Evolutionary conservation across 2,329 filamentous ascomycete genomes (phyloP).

Genomic region (Sporothrix globosa): DNA sequence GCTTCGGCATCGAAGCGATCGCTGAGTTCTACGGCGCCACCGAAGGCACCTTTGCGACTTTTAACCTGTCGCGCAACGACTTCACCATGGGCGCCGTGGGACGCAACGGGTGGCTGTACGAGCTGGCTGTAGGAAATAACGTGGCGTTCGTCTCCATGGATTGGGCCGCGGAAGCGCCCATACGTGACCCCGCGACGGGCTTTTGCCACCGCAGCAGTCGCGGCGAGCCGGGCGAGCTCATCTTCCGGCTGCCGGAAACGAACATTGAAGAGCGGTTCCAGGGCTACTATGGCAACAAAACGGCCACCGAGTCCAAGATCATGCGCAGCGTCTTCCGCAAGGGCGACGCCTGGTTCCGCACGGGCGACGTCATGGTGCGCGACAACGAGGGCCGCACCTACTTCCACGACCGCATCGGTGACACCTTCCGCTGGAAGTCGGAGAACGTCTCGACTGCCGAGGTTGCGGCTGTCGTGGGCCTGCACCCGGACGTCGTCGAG

Average conservation of each 20-base stretch:
- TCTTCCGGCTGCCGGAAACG: constrained; percentile 71
- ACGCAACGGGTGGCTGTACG: constrained; percentile 66
- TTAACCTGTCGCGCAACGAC: constrained; percentile 74
- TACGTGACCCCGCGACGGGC: constrained; percentile 68
- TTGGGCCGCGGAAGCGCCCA: constrained; percentile 67
- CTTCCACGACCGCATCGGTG: constrained; percentile 80
- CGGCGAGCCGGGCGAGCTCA: constrained; percentile 73
- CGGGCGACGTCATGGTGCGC: constrained; percentile 78
- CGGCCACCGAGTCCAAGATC: constrained; percentile 73
- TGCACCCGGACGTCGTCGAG: constrained; percentile 68
- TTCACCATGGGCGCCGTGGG: constrained; percentile 78
- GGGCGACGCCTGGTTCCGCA: constrained; percentile 81
- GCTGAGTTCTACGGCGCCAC: constrained; percentile 83
- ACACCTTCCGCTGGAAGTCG: constrained; percentile 80
- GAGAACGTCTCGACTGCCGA: constrained; percentile 84
- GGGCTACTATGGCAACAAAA: constrained; percentile 77
- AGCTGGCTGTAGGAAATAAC: constrained; percentile 54
- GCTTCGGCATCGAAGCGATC: constrained; percentile 74
- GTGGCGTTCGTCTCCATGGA: constrained; percentile 71
- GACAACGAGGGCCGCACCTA: constrained; percentile 71
- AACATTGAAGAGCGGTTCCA: constrained; percentile 67
- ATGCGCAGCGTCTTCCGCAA: constrained; percentile 71
- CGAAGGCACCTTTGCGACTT: constrained; percentile 69
- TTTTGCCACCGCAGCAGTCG: constrained; percentile 63
- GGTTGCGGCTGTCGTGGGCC: constrained; percentile 73